These are phyloP conservation scores for Stephania yunnanensis DNA, from an alignment of 164 flowering plant species.

Conservation along the genomic window DNA sequence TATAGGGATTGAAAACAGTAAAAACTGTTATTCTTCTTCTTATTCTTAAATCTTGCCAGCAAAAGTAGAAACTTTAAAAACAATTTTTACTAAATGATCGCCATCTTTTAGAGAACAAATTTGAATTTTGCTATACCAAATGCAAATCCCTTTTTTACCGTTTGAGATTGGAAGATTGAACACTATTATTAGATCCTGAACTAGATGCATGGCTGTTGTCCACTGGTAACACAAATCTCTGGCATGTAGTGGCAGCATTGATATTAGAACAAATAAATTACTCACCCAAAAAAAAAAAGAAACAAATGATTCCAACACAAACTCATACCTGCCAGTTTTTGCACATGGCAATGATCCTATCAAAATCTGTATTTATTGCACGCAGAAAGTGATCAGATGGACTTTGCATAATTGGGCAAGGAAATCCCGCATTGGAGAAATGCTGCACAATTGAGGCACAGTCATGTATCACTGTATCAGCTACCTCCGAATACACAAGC, in stretches of 20 bases:
- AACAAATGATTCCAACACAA: neutral
- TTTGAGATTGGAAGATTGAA: too few species aligned
- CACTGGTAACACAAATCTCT: neutral
- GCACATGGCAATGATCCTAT: slow-evolving; percentile 96
- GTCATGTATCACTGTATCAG: slow-evolving; percentile 4
- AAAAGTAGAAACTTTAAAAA: too few species aligned
- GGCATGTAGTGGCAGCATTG: neutral
- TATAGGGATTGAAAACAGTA: too few species aligned
- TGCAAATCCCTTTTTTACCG: too few species aligned
- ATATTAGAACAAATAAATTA: neutral
- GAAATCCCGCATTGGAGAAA: slow-evolving; percentile 99
- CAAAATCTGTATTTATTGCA: slow-evolving; percentile 96
- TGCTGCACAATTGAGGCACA: slow-evolving; percentile 52
- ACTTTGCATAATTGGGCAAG: slow-evolving; percentile 99
- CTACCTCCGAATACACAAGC: neutral
- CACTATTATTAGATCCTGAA: too few species aligned
- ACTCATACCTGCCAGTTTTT: slow-evolving; percentile 90
- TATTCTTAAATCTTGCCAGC: too few species aligned
- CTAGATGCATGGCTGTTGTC: neutral
- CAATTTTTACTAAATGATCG: too few species aligned
- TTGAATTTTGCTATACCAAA: too few species aligned
- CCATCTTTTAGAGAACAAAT: too few species aligned
- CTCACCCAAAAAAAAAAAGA: too few species aligned
- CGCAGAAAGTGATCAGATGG: slow-evolving; percentile 99
- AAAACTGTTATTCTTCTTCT: too few species aligned